phyloP scores from a whole-genome alignment of 1,139 yeast species.

The Wickerhamomyces sp. region DNA sequence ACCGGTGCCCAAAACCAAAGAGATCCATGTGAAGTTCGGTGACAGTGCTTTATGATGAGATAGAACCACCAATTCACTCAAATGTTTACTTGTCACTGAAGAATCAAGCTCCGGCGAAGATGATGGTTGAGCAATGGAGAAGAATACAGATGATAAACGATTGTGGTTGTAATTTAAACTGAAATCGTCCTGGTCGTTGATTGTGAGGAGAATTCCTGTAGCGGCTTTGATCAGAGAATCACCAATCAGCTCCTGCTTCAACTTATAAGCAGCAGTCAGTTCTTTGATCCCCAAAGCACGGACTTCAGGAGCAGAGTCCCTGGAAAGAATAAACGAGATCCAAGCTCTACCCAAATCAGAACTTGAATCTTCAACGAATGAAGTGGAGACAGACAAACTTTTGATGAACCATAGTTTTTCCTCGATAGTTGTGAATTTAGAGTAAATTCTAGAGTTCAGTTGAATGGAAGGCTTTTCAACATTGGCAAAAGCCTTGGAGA shows the following conservation, averaged over 20 bases:
- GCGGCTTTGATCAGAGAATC: conserved; percentile 26
- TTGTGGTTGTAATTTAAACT: conserved; percentile 21
- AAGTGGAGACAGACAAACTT: conserved; percentile 31
- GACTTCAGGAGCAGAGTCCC: conserved; percentile 30
- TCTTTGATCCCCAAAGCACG: conserved; percentile 30
- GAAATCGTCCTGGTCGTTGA: conserved; percentile 18
- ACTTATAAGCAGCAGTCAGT: conserved; percentile 25
- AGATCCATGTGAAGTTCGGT: conserved; percentile 68
- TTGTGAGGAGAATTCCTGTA: conserved; percentile 25
- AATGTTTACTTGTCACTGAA: conserved; percentile 33
- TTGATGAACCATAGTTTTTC: conserved; percentile 51
- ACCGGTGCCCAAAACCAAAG: conserved; percentile 54
- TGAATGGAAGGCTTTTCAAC: conserved; percentile 42
- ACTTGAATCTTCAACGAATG: conserved; percentile 13
- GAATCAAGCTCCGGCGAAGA: conserved; percentile 27
- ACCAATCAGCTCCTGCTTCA: conserved; percentile 26
- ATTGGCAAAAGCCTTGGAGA: conserved; percentile 27
- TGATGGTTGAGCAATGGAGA: conserved; percentile 42
- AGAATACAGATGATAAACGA: conserved; percentile 38
- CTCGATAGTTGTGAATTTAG: conserved; percentile 38
- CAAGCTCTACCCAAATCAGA: conserved; percentile 34
- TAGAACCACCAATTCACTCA: conserved; percentile 44
- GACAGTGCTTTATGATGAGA: conserved; percentile 45
- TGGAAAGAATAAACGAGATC: conserved; percentile 38
- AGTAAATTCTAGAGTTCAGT: conserved; percentile 40